phyloP scores from a whole-genome alignment of 768 basidiomycete genomes.

The Lactarius tabidus region DNA sequence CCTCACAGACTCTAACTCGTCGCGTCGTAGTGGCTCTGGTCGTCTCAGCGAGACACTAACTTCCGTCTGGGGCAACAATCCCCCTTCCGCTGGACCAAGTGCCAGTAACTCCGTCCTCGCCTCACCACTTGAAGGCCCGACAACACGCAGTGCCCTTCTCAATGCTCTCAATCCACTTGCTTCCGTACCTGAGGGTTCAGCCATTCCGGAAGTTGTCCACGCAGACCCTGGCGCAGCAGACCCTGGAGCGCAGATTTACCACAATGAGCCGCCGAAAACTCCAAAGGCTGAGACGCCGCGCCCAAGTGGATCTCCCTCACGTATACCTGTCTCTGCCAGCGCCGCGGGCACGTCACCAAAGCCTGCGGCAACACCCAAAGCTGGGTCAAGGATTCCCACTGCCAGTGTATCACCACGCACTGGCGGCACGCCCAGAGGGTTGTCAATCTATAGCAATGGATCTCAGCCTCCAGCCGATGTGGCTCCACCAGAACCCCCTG shows the following conservation, averaged over 20 bases:
- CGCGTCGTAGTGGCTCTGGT: slow-evolving; percentile 38
- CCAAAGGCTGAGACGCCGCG: slow-evolving; percentile 25
- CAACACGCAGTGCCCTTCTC: slow-evolving; percentile 24
- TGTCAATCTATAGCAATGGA: slow-evolving; percentile 19
- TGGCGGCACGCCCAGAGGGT: slow-evolving; percentile 19
- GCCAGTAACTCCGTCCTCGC: slow-evolving; percentile 20
- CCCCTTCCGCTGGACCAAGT: slow-evolving; percentile 22
- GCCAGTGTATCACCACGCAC: slow-evolving; percentile 14
- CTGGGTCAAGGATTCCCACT: slow-evolving; percentile 11
- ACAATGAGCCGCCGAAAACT: slow-evolving; percentile 17
- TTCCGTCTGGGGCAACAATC: slow-evolving; percentile 44
- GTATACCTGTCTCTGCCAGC: neutral
- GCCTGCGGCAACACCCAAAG: slow-evolving; percentile 9
- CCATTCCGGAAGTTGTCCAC: slow-evolving; percentile 20
- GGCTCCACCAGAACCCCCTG: slow-evolving; percentile 1
- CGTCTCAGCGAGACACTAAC: slow-evolving; percentile 42
- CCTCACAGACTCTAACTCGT: slow-evolving; percentile 32
- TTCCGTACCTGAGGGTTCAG: slow-evolving; percentile 23
- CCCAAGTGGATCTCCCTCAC: slow-evolving; percentile 15
- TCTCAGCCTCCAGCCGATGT: slow-evolving; percentile 4
- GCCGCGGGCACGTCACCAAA: slow-evolving; percentile 8
- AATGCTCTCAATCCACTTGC: slow-evolving; percentile 29
- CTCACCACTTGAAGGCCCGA: slow-evolving; percentile 33
- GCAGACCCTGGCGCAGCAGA: neutral
- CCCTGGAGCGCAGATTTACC: slow-evolving; percentile 2